Evolutionary conservation across 2,329 filamentous ascomycete genomes (phyloP).

Genomic region (Colletotrichum higginsianum): DNA sequence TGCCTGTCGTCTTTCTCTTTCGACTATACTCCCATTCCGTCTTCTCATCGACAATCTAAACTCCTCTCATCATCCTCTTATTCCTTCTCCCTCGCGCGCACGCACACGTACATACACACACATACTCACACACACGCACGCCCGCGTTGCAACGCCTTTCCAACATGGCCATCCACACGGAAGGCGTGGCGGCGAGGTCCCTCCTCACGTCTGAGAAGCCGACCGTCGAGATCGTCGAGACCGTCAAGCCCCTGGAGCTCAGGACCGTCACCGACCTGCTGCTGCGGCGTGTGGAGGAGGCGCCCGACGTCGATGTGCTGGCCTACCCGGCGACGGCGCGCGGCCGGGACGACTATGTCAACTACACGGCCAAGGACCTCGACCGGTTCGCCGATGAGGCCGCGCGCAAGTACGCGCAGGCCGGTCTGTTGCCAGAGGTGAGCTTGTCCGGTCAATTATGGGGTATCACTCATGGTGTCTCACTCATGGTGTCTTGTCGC

Average conservation of each 20-base stretch:
- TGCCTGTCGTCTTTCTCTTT: no score
- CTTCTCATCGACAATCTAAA: neutral
- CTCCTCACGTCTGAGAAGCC: conserved; percentile 30
- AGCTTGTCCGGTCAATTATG: neutral
- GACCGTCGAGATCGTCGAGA: conserved; percentile 30
- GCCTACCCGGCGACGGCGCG: conserved; percentile 45
- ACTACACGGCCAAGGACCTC: conserved; percentile 46
- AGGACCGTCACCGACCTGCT: conserved; percentile 30
- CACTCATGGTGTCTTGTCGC: no score
- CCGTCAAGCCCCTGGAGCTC: conserved; percentile 29
- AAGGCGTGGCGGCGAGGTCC: conserved; percentile 29
- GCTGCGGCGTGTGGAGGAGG: conserved; percentile 20
- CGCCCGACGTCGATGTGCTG: conserved; percentile 42
- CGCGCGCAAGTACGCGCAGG: conserved; percentile 36
- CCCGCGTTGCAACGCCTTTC: neutral
- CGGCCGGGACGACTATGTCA: conserved; percentile 44
- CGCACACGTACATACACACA: no score
- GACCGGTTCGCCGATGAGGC: conserved; percentile 46
- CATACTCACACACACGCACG: no score
- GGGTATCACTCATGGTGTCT: no score
- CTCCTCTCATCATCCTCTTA: neutral
- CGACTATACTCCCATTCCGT: neutral
- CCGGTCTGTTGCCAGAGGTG: conserved; percentile 37
- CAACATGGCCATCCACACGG: conserved; percentile 30
- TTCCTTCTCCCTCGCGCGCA: no score